These are phyloP conservation scores for Euphorbia lathyris DNA, from an alignment of 345 rosid genomes.

Conservation along the genomic window DNA sequence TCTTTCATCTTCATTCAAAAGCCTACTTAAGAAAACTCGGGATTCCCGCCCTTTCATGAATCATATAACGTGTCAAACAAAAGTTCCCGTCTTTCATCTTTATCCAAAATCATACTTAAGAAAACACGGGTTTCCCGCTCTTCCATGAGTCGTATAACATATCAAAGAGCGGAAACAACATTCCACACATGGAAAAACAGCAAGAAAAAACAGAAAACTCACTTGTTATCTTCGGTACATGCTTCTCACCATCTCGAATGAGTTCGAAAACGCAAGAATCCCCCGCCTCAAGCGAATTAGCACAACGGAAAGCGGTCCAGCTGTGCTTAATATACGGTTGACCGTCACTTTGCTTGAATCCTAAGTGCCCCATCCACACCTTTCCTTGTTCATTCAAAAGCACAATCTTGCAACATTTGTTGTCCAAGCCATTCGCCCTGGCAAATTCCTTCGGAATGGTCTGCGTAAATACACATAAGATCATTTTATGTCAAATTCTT, in stretches of 20 bases:
- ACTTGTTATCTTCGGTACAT: background rate
- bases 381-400: slow-evolving; percentile 9
- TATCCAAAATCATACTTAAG: background rate
- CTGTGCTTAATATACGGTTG: background rate
- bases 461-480: background rate
- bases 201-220: background rate
- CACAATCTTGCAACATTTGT: background rate
- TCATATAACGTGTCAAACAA: too few relatives aligned
- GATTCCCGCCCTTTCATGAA: too few relatives aligned
- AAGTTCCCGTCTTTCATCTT: background rate
- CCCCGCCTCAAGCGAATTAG: slow-evolving; percentile 7
- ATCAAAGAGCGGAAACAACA: background rate
- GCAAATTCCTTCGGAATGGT: background rate
- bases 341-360: background rate
- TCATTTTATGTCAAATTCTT: background rate
- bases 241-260: background rate
- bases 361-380: slow-evolving; percentile 8
- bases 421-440: background rate
- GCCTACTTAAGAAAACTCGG: too few relatives aligned
- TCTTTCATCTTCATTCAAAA: background rate
- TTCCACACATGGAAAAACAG: background rate
- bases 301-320: slow-evolving; percentile 10
- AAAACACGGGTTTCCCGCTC: too few relatives aligned
- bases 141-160: background rate
- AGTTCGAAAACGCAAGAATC: slow-evolving; percentile 8